phyloP scores from a whole-genome alignment of 139 green algal genomes.

The Picochlorum sp. region DNA sequence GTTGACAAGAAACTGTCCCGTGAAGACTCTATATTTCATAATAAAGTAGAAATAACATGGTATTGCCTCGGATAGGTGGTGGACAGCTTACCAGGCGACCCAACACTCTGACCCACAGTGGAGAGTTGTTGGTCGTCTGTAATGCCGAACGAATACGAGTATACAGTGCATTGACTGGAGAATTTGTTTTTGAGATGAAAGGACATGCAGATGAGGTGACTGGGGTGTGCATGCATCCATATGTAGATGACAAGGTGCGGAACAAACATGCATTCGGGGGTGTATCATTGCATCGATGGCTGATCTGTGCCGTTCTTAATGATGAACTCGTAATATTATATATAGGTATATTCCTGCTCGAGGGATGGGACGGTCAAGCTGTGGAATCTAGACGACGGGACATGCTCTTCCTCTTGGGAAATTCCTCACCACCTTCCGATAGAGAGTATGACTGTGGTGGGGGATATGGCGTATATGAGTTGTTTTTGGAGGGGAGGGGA shows the following conservation, averaged over 20 bases:
- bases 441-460: slow-evolving; percentile 12
- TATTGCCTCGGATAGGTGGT: slow-evolving; percentile 5
- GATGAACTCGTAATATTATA: neutral
- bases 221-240: slow-evolving; percentile 27
- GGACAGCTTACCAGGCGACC: slow-evolving; percentile 11
- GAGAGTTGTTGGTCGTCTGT: slow-evolving; percentile 32
- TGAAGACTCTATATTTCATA: no score
- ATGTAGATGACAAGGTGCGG: slow-evolving; percentile 21
- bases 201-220: slow-evolving; percentile 42
- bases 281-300: no score
- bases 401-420: neutral
- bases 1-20: no score
- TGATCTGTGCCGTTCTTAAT: neutral
- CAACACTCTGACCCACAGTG: slow-evolving; percentile 29
- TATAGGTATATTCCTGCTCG: slow-evolving; percentile 17
- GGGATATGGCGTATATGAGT: neutral
- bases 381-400: slow-evolving; percentile 11
- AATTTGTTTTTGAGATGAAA: slow-evolving; percentile 28
- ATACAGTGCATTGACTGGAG: slow-evolving; percentile 35
- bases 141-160: slow-evolving; percentile 25
- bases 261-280: neutral
- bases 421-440: slow-evolving; percentile 1
- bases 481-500: slow-evolving; percentile 9
- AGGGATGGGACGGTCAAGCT: slow-evolving; percentile 10
- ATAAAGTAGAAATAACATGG: neutral